Evolutionary conservation across 1,284 basidiomycete genomes (phyloP).

Genomic region (Ustilago bromivora): DNA sequence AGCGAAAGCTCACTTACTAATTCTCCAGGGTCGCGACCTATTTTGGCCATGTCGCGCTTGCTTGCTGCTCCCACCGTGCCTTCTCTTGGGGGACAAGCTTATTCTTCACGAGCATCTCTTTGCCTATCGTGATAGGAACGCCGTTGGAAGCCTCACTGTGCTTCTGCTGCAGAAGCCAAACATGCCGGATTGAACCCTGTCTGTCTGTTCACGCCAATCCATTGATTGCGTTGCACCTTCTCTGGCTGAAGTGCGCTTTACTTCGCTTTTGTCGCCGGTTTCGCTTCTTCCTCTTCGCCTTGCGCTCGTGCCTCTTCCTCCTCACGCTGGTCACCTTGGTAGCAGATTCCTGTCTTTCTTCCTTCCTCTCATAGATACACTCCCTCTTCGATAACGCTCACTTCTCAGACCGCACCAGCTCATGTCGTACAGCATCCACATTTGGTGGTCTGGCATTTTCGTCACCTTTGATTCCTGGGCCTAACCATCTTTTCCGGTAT

Average conservation of each 20-base stretch:
- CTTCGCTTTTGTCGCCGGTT: slow-evolving; percentile 6
- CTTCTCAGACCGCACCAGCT: background rate
- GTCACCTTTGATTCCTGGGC: background rate
- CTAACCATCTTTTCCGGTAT: background rate
- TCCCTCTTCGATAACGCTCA: background rate
- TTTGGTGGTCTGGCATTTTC: background rate
- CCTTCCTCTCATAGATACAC: slow-evolving; percentile 1
- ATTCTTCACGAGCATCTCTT: no score
- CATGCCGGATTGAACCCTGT: background rate
- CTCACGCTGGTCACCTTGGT: background rate
- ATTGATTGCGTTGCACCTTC: background rate
- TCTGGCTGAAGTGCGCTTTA: background rate
- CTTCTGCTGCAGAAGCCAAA: background rate
- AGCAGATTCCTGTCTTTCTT: background rate
- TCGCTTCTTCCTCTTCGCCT: background rate
- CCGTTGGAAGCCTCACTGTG: background rate
- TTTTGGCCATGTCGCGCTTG: background rate
- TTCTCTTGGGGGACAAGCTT: no score
- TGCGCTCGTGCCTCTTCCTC: slow-evolving; percentile 4
- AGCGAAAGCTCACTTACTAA: no score
- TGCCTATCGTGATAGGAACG: no score
- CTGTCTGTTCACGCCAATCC: background rate
- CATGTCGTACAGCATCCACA: background rate
- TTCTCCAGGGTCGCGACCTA: background rate
- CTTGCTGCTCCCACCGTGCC: background rate